Base-by-base conservation (phyloP, 805 yeast genomes). In the Yarrowia sp. region DNA sequence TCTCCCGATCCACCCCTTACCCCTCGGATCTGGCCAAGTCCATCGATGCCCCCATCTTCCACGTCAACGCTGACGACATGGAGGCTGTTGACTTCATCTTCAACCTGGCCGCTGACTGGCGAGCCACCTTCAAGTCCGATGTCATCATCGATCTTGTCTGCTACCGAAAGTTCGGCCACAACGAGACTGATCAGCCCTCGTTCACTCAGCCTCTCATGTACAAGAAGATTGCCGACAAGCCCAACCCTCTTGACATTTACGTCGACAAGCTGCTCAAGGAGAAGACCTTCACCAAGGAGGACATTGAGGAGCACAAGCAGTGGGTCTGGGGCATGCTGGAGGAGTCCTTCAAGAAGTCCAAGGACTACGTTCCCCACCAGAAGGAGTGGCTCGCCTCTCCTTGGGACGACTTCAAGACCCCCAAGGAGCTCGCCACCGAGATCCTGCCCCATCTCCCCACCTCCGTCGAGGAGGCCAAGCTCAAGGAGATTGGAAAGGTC, bases 191-290 rank as follows among this genome's bases (percentile, higher is more conserved):
- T 82, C 99, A 95, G 84, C 99, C 99, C 69, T 84, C 96, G 42
- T 95, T 95, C 86, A 95, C 99, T 55, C 99, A 95, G 82, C 99
- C 99, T 64, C 82, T 92, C 76, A 95, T 95, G 99, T 95, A 95
- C 85, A 82, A 91, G 79, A 86, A 86, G 82, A 91, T 95, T 77
- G 92, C 94, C 68, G 84, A 90, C 79, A 94, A 93, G 89, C 86
- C 88, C 78, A 88, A 92, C 66, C 97, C 93, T 60, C 84, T 95
- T 74, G 97, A 93, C 74, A 85, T 87, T 77, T 95, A 95, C 84
- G 85, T 89, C 72, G 86, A 87, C 69, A 84, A 92, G 81, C 86
- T 95, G 76, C 76, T 92, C 70, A 81, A 84, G 33, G 99, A 96
- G 81, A 96, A 94, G 69, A 84, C 97, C 52, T 95, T 95, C 86